Base-by-base conservation (phyloP, 768 basidiomycete genomes). In the Mycena polygramma region DNA sequence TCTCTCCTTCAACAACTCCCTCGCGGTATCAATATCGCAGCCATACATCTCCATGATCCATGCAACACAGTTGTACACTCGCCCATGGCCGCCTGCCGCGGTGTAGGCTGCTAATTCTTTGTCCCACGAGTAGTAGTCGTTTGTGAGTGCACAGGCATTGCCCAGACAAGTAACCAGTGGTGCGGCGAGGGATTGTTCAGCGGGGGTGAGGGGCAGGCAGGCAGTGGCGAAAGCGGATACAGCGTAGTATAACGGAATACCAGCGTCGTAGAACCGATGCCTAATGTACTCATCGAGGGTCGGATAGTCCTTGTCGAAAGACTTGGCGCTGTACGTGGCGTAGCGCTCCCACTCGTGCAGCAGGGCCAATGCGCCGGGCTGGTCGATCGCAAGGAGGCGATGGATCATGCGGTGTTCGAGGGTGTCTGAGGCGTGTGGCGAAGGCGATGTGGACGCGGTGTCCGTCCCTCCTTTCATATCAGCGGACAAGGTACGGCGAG, bases 311-410 rank as follows among this genome's bases (percentile, higher is more conserved):
- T 41, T 39, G 37, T 36, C 24, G 55, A 41, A 57, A 14, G 55
- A 11, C 37, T 41, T 36, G n/a, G 55, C 55, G 13, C 11, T 13
- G 55, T 57, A 57, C 55, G 55, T 57, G 13, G 55, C 55, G 55
- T 10, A 57, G 55, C 20, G n/a, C 55, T 57, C 55, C 55, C 55
- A 57, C 39, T 57, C 55, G 10, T 57, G 37, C 55, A 37, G 55
- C 36, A 57, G 55, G 37, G 55, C 55, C 37, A 37, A 22, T 37
- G 55, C 55, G 13, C 30, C 55, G 7, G 55, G 55, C 55, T 57
- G 55, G 55, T 57, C 55, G n/a, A 57, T 36, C 37, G 55, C 55
- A n/a, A 57, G 55, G 55, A 57, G 55, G 37, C n/a, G 55, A 37
- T 57, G 37, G 6, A 57, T 22, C 55, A 57, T 57, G 37, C 55